Conservation (phyloP, 768 basidiomycete species). For the Russula foetens region DNA sequence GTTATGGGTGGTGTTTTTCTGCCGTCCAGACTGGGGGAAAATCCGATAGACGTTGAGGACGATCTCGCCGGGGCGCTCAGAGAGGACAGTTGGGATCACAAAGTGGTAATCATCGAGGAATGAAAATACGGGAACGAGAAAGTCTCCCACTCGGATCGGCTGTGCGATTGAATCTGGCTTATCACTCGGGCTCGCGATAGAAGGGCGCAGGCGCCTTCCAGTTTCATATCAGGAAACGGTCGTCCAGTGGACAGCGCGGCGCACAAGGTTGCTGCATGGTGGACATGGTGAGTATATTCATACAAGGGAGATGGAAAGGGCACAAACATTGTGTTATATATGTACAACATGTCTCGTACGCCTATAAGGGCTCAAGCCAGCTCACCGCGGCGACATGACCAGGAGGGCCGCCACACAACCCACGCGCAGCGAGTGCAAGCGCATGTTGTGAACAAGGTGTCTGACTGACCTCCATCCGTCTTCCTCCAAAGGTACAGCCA, state of each 20-base stretch:
- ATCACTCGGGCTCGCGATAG: neutral
- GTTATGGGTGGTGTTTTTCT: no score
- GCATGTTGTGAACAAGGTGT: neutral
- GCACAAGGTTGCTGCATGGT: neutral
- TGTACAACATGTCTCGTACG: neutral
- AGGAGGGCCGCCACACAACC: neutral
- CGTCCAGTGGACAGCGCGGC: neutral
- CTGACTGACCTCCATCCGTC: neutral
- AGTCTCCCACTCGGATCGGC: neutral
- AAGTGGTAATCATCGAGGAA: neutral
- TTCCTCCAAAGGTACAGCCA: no score
- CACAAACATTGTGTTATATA: neutral
- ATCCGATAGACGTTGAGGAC: neutral
- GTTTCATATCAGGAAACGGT: slow-evolving; percentile 1
- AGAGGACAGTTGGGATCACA: neutral
- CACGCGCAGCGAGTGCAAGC: neutral
- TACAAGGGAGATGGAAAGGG: neutral
- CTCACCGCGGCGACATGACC: neutral
- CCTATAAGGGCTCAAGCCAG: neutral
- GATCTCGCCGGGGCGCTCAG: neutral
- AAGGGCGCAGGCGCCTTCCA: neutral
- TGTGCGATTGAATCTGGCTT: no score
- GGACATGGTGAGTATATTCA: neutral
- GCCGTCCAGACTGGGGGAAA: neutral
- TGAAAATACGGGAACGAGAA: neutral